These are phyloP conservation scores for Inonotus hispidus DNA, from an alignment of 1,284 basidiomycete species.

Conservation along the genomic window DNA sequence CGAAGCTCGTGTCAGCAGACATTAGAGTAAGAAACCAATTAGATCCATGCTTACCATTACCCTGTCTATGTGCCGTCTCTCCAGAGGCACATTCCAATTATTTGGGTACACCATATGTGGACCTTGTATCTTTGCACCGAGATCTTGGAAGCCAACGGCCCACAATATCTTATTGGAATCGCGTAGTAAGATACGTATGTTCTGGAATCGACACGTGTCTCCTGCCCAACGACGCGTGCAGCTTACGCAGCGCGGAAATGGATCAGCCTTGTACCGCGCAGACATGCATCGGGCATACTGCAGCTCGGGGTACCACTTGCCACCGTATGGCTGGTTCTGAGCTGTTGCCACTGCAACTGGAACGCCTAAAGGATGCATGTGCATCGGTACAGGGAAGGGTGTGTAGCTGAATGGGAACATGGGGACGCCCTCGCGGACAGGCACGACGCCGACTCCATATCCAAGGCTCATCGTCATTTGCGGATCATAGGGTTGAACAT, in stretches of 20 bases:
- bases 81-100: conserved; percentile 57
- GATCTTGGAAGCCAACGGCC: conserved; percentile 61
- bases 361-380: conserved; percentile 2
- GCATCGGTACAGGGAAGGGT: conserved; percentile 8
- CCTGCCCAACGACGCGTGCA: conserved; percentile 80
- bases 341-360: conserved; percentile 1
- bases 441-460: conserved; percentile 15
- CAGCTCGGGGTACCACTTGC: conserved; percentile 36
- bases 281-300: conserved; percentile 79
- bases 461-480: conserved; percentile 12
- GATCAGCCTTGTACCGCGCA: conserved; percentile 60
- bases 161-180: conserved; percentile 50
- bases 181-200: conserved; percentile 67
- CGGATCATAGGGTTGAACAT: conserved; percentile 6
- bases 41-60: conserved; percentile 48
- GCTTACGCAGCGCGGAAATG: conserved; percentile 71
- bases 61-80: conserved; percentile 41
- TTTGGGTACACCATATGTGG: conserved; percentile 61
- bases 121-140: conserved; percentile 42
- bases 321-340: conserved; percentile 4
- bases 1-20: not conserved
- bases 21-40: not conserved
- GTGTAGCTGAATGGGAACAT: not conserved
- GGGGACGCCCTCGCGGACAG: conserved; percentile 8
- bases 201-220: conserved; percentile 76